Percentiles rank a stretch among this genome's conserved stretches.
Evolutionary conservation across 257 asterid species (phyloP).

Genomic region (Oldenlandia corymbosa): DNA sequence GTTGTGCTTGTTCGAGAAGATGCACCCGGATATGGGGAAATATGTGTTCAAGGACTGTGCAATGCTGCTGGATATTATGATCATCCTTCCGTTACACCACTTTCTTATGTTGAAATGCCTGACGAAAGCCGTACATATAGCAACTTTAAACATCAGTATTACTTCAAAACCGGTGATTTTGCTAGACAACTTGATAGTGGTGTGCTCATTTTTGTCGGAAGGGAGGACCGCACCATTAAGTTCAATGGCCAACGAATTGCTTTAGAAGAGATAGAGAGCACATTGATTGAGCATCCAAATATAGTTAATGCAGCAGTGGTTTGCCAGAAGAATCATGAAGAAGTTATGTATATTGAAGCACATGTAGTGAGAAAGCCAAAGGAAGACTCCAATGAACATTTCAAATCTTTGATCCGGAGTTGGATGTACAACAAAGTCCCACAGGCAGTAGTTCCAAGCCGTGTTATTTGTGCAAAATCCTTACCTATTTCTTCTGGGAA

Average conservation of each 20-base stretch:
- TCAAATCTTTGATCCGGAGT: conserved; percentile 44
- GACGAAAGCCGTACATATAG: conserved; percentile 15
- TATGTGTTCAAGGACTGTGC: conserved; percentile 72
- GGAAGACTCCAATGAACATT: conserved; percentile 32
- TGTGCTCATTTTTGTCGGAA: conserved; percentile 69
- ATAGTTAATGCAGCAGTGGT: conserved; percentile 79
- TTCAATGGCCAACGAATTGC: conserved; percentile 81
- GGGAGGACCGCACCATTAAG: conserved; percentile 81
- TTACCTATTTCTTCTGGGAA: conserved; percentile 82
- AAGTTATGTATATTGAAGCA: conserved; percentile 62
- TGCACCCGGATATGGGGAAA: conserved; percentile 67
- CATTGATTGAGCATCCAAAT: conserved; percentile 55
- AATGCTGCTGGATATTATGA: conserved; percentile 70
- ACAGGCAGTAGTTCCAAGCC: conserved; percentile 53
- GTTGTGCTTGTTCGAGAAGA: conserved; percentile 66
- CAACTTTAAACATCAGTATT: conserved; percentile 23
- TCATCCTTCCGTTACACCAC: conserved; percentile 52
- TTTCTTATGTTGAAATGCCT: conserved; percentile 28
- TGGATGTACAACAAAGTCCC: conserved; percentile 75
- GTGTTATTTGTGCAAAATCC: conserved; percentile 44
- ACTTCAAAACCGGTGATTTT: conserved; percentile 84
- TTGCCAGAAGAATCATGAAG: conserved; percentile 47
- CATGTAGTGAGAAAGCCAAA: conserved; percentile 47
- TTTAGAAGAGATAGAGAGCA: conserved; percentile 77
- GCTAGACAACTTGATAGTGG: conserved; percentile 76